phyloP scores from a whole-genome alignment of 805 yeast genomes.

The Ogataea ramenticola region DNA sequence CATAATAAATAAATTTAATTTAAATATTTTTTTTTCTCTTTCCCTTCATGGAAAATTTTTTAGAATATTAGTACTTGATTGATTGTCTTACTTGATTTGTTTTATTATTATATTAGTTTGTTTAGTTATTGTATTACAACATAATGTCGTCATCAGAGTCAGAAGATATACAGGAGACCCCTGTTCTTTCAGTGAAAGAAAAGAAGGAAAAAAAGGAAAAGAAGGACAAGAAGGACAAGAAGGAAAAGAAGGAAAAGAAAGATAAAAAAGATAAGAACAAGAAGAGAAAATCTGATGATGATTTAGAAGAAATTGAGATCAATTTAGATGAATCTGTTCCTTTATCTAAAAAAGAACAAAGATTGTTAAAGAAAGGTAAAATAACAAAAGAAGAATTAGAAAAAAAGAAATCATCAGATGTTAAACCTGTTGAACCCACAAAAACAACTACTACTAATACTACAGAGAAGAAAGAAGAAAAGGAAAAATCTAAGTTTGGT shows the following conservation, averaged over 20 bases:
- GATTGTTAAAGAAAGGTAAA: constrained; percentile 75
- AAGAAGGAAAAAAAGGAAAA: not conserved
- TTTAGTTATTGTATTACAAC: no score
- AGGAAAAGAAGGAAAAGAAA: constrained; percentile 8
- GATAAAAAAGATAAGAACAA: constrained; percentile 16
- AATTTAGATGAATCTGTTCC: constrained; percentile 62
- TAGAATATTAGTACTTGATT: no score
- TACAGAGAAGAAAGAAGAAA: constrained; percentile 3
- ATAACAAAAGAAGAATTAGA: constrained; percentile 50
- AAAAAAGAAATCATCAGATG: constrained; percentile 20
- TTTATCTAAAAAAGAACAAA: constrained; percentile 83
- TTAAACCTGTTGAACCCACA: not conserved
- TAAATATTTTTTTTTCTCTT: no score
- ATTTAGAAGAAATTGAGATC: constrained; percentile 54
- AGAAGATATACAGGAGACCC: not conserved
- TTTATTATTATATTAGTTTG: no score
- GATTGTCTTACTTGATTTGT: no score
- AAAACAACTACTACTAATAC: constrained; percentile 6
- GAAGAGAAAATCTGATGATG: constrained; percentile 28
- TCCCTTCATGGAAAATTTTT: no score
- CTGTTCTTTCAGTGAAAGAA: not conserved
- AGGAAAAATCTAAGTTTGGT: constrained; percentile 50
- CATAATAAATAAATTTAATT: no score
- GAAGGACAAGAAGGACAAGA: not conserved
- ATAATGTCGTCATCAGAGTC: not conserved